Percentiles rank a stretch among this genome's conserved stretches.
Conservation (phyloP, 2,329 filamentous ascomycete species). For the Pleurostoma richardsiae region DNA sequence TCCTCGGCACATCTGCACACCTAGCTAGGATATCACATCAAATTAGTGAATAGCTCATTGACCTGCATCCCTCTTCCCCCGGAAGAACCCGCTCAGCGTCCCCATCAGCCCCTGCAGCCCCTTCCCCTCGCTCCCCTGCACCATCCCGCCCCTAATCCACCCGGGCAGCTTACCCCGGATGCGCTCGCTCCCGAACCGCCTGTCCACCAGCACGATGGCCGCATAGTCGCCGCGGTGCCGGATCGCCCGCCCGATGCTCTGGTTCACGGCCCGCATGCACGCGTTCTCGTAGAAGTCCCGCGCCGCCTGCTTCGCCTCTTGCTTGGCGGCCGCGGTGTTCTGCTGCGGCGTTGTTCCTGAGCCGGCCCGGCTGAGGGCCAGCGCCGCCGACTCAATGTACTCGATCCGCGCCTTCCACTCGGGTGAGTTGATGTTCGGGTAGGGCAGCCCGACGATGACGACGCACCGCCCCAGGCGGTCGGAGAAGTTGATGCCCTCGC, state of each 20-base stretch:
- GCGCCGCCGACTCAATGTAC: constrained; percentile 66
- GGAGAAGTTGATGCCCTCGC: constrained; percentile 97
- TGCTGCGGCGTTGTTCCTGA: constrained; percentile 3
- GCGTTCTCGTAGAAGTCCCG: constrained; percentile 88
- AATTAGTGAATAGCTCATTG: background rate
- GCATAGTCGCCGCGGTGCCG: constrained; percentile 86
- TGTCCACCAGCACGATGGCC: constrained; percentile 79
- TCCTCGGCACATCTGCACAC: too few relatives aligned
- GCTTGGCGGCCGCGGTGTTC: constrained; percentile 19
- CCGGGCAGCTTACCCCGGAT: constrained; percentile 77
- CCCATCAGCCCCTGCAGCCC: constrained; percentile 56
- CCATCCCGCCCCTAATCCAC: constrained; percentile 77
- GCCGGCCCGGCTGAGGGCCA: constrained; percentile 24
- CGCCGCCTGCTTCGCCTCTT: constrained; percentile 49
- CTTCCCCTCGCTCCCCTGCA: constrained; percentile 39
- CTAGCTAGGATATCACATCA: background rate
- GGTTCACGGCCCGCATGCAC: constrained; percentile 95
- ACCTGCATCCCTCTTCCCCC: constrained; percentile 35
- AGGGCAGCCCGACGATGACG: constrained; percentile 86
- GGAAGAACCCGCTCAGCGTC: constrained; percentile 52
- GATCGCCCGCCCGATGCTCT: constrained; percentile 91
- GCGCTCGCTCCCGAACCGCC: constrained; percentile 67
- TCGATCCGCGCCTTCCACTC: constrained; percentile 92
- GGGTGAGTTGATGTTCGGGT: constrained; percentile 81
- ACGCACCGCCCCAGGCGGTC: constrained; percentile 86